These are phyloP conservation scores for Rhizoclosmatium globosum DNA, from an alignment of 192 early-diverging fungal species.

Conservation along the genomic window DNA sequence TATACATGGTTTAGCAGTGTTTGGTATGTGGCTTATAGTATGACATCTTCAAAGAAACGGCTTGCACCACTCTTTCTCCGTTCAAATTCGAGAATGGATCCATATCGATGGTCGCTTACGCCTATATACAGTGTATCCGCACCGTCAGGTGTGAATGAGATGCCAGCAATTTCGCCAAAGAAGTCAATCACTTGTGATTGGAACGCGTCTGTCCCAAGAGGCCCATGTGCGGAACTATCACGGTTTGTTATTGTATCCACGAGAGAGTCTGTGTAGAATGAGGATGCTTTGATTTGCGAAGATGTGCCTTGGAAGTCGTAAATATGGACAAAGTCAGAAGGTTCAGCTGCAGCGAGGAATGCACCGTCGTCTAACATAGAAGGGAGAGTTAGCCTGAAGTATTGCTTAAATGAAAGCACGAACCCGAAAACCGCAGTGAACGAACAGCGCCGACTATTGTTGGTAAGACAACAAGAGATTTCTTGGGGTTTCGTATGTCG, in stretches of 20 bases:
- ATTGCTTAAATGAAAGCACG: not conserved
- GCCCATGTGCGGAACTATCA: not conserved
- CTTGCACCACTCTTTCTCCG: not conserved
- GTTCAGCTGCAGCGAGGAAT: constrained; percentile 66
- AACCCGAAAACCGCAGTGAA: constrained; percentile 62
- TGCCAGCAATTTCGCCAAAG: constrained; percentile 76
- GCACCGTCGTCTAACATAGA: constrained; percentile 49
- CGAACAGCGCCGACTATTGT: constrained; percentile 65
- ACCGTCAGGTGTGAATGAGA: constrained; percentile 62
- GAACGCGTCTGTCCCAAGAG: constrained; percentile 28
- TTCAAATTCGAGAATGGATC: constrained; percentile 41
- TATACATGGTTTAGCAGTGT: too few species aligned
- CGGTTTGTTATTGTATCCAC: not conserved
- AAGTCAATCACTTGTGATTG: constrained; percentile 70
- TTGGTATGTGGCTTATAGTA: too few species aligned
- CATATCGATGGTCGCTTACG: constrained; percentile 31
- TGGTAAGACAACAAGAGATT: constrained; percentile 59
- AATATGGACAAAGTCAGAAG: constrained; percentile 75
- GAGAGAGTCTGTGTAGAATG: not conserved
- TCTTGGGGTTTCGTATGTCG: constrained; percentile 64
- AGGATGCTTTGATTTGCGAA: constrained; percentile 2
- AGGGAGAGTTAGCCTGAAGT: not conserved
- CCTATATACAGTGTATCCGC: constrained; percentile 64
- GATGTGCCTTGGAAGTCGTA: constrained; percentile 29
- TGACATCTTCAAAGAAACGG: too few species aligned